Evolutionary conservation across 495 filamentous ascomycete genomes (phyloP).

Genomic region (Hypoxylon lienhwacheense): DNA sequence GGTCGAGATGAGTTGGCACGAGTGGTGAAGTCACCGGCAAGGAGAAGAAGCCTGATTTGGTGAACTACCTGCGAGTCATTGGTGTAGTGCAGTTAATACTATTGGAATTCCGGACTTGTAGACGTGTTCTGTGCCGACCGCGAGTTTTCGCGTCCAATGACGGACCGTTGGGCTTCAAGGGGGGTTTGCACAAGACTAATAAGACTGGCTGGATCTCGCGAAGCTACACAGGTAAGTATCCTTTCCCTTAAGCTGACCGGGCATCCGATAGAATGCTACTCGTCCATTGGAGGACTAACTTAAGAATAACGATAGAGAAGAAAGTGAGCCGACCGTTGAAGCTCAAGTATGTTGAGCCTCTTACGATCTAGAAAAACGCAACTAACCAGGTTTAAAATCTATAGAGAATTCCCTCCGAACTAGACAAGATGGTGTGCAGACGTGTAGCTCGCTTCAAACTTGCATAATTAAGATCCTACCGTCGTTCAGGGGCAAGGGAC

Average conservation of each 20-base stretch:
- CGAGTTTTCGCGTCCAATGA: slow-evolving; percentile 29
- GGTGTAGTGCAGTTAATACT: slow-evolving; percentile 16
- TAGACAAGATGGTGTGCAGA: slow-evolving; percentile 21
- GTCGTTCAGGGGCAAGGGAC: no score
- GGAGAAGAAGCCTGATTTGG: slow-evolving; percentile 26
- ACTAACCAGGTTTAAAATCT: slow-evolving; percentile 19
- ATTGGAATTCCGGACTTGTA: slow-evolving; percentile 16
- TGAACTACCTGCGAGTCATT: slow-evolving; percentile 24
- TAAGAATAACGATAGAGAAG: slow-evolving; percentile 1
- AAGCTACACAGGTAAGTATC: background rate
- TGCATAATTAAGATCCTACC: slow-evolving; percentile 30
- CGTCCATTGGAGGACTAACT: background rate
- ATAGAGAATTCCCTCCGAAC: slow-evolving; percentile 7
- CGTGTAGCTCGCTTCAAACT: slow-evolving; percentile 23
- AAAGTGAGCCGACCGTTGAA: slow-evolving; percentile 5
- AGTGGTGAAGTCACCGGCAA: slow-evolving; percentile 28
- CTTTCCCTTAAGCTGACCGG: background rate
- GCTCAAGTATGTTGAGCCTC: slow-evolving; percentile 9
- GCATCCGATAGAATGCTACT: background rate
- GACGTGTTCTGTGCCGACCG: slow-evolving; percentile 28
- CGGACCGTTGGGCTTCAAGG: background rate
- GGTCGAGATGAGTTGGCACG: slow-evolving; percentile 34
- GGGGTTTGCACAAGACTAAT: background rate
- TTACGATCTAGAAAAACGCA: slow-evolving; percentile 13
- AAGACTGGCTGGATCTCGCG: slow-evolving; percentile 3